Conservation (phyloP, 495 filamentous ascomycete species). For the Xylaria scruposa region DNA sequence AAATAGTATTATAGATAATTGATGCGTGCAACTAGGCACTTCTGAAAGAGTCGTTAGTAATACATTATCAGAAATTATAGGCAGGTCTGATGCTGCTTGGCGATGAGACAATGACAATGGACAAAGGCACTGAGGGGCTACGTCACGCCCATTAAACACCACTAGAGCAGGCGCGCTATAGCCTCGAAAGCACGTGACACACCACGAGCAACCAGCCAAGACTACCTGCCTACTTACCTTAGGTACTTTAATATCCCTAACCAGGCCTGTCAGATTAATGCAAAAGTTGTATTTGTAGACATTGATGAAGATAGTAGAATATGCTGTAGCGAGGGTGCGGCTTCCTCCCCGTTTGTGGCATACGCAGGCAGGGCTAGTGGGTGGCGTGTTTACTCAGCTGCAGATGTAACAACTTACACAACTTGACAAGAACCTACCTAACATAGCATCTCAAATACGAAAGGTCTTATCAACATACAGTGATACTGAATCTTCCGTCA, state of each 20-base stretch:
- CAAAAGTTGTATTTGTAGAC: neutral
- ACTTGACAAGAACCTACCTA: neutral
- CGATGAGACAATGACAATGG: neutral
- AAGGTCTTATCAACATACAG: neutral
- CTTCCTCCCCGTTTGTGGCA: no score
- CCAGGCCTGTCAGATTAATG: neutral
- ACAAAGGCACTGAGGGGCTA: conserved; percentile 6
- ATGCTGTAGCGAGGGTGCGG: no score
- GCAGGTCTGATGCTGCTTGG: neutral
- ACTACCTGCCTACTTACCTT: no score
- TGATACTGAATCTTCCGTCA: neutral
- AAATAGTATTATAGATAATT: neutral
- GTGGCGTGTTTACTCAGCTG: no score
- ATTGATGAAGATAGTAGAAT: neutral
- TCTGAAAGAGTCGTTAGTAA: neutral
- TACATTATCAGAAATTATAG: neutral
- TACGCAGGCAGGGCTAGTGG: no score
- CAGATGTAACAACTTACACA: neutral
- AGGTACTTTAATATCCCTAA: neutral
- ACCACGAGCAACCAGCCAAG: neutral
- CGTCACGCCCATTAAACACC: conserved; percentile 20
- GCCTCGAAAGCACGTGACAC: conserved; percentile 42
- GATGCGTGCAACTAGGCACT: neutral
- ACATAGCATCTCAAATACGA: neutral
- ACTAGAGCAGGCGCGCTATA: conserved; percentile 1